Evolutionary conservation across 345 rosid species (phyloP), one percentile per base, ranked within the genome.

Genomic region (Jatropha curcas): DNA sequence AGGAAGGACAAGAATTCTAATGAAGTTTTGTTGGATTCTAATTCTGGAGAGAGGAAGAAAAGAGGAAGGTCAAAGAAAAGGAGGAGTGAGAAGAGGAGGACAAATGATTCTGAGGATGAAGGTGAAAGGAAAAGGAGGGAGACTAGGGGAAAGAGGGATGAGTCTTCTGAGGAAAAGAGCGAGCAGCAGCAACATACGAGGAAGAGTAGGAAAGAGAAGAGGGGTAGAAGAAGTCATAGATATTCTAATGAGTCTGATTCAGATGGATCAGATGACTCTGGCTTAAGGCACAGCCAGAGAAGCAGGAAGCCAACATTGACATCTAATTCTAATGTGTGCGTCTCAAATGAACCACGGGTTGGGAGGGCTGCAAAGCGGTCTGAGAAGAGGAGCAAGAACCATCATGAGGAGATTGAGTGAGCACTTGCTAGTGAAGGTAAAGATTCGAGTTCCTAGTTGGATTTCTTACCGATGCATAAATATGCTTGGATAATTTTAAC

Each of bases 41-140:
- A 87, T 79, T 67, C 76, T 4, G 92, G 76, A 27, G 86, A 75
- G 76, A 84, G 86, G 83, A 89, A 74, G 84, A 90, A 88, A 75
- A 90, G 94, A 60, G 87, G 92, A 67, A 88, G 97, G 84, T 89
- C 88, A 2, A 90, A 85, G 92, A 92, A 90, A 80, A 81, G 92
- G 81, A 84, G 80, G 73, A 86, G 79, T 71, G 77, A 83, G 85
- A 88, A 83, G 79, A 88, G 92, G 73, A 80, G 76, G 35, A 37
- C 41, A 31, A 80, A 84, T 66, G 85, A 86, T 71, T 89, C 95
- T 22, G 96, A 89, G 64, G 87, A 88, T 13, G 94, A 85, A 31
- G 84, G 83, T 75, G 86, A 84, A 28, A 73, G 71, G n/a, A 74
- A 71, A 77, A 84, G 86, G 76, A 86, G 77, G 68, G 91, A 85